Evolutionary conservation across 805 yeast species (phyloP), one percentile per base, ranked within the genome.

Genomic region (Lachancea cidri): DNA sequence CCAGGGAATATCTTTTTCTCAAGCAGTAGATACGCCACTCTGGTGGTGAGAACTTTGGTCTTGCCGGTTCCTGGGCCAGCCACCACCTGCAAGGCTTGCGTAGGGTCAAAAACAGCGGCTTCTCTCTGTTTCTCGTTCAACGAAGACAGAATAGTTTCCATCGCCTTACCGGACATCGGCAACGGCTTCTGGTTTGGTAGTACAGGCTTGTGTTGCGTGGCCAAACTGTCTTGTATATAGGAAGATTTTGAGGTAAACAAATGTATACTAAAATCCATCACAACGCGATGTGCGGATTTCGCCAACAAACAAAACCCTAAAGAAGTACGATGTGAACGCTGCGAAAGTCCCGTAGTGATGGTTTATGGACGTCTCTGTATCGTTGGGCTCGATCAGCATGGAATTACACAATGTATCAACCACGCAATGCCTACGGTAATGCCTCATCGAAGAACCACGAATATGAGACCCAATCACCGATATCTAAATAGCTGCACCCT

Each of bases 61-160:
- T 91, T 91, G 4, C 82, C 82, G 0, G 84, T 78, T 1, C 84
- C 84, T 0, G 84, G 84, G 0, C 84, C 83, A 0, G 84, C 84
- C 15, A 78, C 64, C 2, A 78, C 71, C 46, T 76, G 81, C 3
- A 76, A 54, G 14, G 67, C 71, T 4, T 69, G 64, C 2, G 54
- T 51, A 7, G 59, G 49, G 4, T 74, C 70, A 20, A 63, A 63
- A n/a, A 59, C 55, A 0, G 69, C 79, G 0, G 81, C 79, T 20
- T 45, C 48, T 14, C 45, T 39, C 47, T 78, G 84, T 13, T 66
- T 67, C 2, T 50, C 57, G 49, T 78, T 70, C 35, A 71, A 49
- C 2, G 55, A 44, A 19, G 38, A 29, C 31, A 39, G 19, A 30
- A 39, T 15, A 9, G 13, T 31, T 16, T 35, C 39, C 43, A 39